These are phyloP conservation scores for Phytophthora sansomeana DNA, from an alignment of 352 stramenopile genomes.

Conservation along the genomic window DNA sequence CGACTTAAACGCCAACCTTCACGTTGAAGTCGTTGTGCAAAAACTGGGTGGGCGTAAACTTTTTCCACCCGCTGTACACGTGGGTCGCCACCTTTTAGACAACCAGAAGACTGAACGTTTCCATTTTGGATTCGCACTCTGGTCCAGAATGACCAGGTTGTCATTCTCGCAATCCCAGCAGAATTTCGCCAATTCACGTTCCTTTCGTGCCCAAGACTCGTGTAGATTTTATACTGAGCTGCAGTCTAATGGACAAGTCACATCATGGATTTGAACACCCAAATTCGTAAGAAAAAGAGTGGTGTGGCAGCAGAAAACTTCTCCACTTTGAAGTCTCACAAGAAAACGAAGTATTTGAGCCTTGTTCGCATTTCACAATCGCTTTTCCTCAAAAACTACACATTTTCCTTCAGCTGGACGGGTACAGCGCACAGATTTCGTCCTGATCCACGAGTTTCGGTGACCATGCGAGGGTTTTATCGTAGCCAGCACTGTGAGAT, in stretches of 20 bases:
- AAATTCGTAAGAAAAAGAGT: too few relatives aligned
- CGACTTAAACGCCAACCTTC: too few relatives aligned
- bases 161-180: slow-evolving; percentile 30
- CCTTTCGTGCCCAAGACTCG: too few relatives aligned
- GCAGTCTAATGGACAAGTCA: too few relatives aligned
- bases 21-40: neutral
- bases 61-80: neutral
- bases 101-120: too few relatives aligned
- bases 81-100: too few relatives aligned
- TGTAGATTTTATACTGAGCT: too few relatives aligned
- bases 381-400: neutral
- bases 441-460: neutral
- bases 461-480: slow-evolving; percentile 8
- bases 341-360: too few relatives aligned
- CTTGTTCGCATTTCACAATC: too few relatives aligned
- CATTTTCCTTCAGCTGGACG: slow-evolving; percentile 5
- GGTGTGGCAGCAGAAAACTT: too few relatives aligned
- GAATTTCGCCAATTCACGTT: slow-evolving; percentile 6
- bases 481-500: neutral
- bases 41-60: neutral
- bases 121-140: neutral
- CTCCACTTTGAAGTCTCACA: too few relatives aligned
- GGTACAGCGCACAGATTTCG: slow-evolving; percentile 5
- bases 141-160: slow-evolving; percentile 3
- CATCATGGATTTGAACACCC: too few relatives aligned